phyloP scores from a whole-genome alignment of 2,329 filamentous ascomycete species.

The Arthrinium phaeospermum region DNA sequence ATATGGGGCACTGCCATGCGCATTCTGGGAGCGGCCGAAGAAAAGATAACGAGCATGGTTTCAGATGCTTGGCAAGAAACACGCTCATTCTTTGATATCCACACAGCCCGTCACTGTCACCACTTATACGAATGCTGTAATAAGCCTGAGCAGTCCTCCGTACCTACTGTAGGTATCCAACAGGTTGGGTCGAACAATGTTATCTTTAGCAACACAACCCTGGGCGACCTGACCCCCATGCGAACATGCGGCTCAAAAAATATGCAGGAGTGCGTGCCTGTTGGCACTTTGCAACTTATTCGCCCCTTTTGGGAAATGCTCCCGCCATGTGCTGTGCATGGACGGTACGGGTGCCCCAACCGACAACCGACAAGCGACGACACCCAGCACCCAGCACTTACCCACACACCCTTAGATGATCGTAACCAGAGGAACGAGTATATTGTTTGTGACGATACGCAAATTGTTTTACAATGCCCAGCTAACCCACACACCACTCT shows the following conservation, averaged over 20 bases:
- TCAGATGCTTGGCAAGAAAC: conserved; percentile 15
- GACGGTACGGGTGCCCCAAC: neutral
- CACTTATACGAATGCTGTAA: neutral
- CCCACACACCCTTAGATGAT: neutral
- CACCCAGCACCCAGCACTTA: neutral
- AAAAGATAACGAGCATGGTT: neutral
- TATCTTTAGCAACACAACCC: conserved; percentile 7
- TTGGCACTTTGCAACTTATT: neutral
- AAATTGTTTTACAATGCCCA: neutral
- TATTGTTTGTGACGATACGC: conserved; percentile 6
- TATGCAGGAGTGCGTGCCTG: neutral
- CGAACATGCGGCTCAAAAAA: neutral
- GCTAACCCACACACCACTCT: conserved; percentile 1
- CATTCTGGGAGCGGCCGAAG: neutral
- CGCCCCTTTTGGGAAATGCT: neutral
- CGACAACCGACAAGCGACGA: neutral
- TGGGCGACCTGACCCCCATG: neutral
- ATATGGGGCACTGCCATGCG: conserved; percentile 13
- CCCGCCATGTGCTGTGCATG: neutral
- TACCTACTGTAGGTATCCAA: neutral
- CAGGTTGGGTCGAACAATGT: neutral
- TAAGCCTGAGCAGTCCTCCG: neutral
- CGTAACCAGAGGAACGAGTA: neutral
- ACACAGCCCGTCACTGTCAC: neutral
- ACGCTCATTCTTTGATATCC: neutral